Base-by-base conservation (phyloP, 331 rosid species). In the Cydonia oblonga region DNA sequence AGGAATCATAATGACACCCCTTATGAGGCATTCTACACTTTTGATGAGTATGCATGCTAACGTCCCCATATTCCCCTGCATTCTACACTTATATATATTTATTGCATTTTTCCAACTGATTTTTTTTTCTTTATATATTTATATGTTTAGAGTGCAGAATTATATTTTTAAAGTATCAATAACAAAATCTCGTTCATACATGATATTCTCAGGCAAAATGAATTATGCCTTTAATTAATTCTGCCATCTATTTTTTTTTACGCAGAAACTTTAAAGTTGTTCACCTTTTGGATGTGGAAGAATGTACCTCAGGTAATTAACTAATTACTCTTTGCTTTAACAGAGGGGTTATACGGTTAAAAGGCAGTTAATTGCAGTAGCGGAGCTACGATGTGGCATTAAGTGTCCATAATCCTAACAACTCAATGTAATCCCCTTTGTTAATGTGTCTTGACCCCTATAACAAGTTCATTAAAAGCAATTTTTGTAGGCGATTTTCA, bases 1-100 rank as follows among this genome's bases (percentile, higher is more conserved):
- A 20, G 98, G 97, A 69, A 73, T 93, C 16, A 91, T 93, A 29
- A 91, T 93, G 97, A 93, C 97, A 29, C 98, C 97, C 64, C 97
- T 93, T 6, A 91, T 93, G 97, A 86, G 96, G 84, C 90, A 93
- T 53, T 93, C 98, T 56, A 59, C 90, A 46, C 26, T 40, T 40
- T 0, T 40, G 46, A 40, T 85, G 65, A 79, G 81, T 1, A 93
- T 88, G 96, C 71, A 97, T 93, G 53, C 53, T 15, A 46, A 86
- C 58, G 96, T 40, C 15, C 46, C 46, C 1, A 40, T 38, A 35
- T 35, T 35, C 42, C 42, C 42, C 3, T 35, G 42, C 42, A 35
- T 0, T 35, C 13, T 35, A 35, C 42, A 35, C 42, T 35, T 35
- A 35, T 35, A 10, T 40, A 11, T 38, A 1, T 35, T 8, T 40